Conservation (phyloP, 768 basidiomycete species). For the Aureoboletus auriporus region DNA sequence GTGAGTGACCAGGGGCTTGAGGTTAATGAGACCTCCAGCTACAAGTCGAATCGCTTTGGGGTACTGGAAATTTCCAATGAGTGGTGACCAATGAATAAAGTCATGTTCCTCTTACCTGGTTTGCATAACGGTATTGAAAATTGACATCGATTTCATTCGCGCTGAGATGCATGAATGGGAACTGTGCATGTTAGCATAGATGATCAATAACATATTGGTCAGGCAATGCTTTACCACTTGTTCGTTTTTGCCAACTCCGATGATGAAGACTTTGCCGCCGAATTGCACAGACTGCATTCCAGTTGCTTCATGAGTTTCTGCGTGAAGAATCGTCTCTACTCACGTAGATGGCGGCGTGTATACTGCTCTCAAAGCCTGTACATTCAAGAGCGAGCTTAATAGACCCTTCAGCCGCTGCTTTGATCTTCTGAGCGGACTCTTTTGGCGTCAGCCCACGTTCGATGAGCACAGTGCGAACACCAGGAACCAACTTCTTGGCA, state of each 20-base stretch:
- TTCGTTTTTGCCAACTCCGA: constrained; percentile 65
- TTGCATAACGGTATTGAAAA: constrained; percentile 68
- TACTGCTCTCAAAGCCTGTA: constrained; percentile 59
- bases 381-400: constrained; percentile 58
- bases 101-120: constrained; percentile 38
- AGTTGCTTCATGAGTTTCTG: background rate
- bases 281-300: constrained; percentile 53
- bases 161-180: constrained; percentile 71
- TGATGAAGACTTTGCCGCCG: constrained; percentile 66
- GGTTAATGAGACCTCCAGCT: constrained; percentile 64
- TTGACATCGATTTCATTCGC: constrained; percentile 67
- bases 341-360: constrained; percentile 57
- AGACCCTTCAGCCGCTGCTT: constrained; percentile 44
- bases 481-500: constrained; percentile 57
- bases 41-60: constrained; percentile 82
- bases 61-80: constrained; percentile 42
- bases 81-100: background rate
- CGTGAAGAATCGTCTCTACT: constrained; percentile 12
- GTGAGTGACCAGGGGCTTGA: constrained; percentile 80
- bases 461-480: constrained; percentile 55
- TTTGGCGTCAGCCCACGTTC: constrained; percentile 42
- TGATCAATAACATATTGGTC: background rate
- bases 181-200: constrained; percentile 30
- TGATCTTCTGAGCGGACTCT: constrained; percentile 50
- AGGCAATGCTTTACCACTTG: constrained; percentile 39